Evolutionary conservation across 306 rosid species (phyloP), one percentile per base, ranked within the genome.

Genomic region (Cucumis melo): DNA sequence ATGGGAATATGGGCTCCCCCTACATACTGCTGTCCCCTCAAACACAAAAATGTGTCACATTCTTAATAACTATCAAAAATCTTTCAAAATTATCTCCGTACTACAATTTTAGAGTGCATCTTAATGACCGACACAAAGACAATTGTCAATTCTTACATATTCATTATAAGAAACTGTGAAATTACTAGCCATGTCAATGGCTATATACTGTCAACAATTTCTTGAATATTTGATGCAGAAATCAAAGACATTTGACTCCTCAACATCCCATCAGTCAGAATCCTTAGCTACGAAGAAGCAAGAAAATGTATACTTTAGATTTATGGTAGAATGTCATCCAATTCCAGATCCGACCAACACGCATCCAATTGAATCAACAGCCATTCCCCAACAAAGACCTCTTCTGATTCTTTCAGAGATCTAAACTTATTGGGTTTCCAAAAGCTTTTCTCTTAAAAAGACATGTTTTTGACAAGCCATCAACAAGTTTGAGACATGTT

Each of bases 381-480:
- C 15, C 62, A n/a, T 56, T 20, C 24, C 10, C 20, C n/a, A 61
- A 61, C 42, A 62, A 14, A 46, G 17, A 13, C 14, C 29, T 54
- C 46, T 34, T 8, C 7, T 32, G 36, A 32, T 32, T 32, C 24
- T 0, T 34, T 17, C 23, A 63, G 46, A 34, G 46, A 16, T 63
- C 70, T 16, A 0, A 14, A 32, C 70, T 15, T 29, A 20, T 15
- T 63, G 44, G 23, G 23, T 14, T 11, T 41, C 29, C 73, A 41
- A 41, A 38, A 27, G 0, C 5, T 24, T 24, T 4, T 24, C 17
- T 24, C 36, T 60, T 9, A 13, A 3, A 39, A 41, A 46, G 56
- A 70, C 76, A 71, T 71, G 76, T 71, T 50, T 71, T 48, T 7
- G 76, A 71, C 76, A 71, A 5, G 76, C 38, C 54, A 71, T 48